Evolutionary conservation across 352 stramenopile species (phyloP).

Genomic region (Phytophthora melonis): DNA sequence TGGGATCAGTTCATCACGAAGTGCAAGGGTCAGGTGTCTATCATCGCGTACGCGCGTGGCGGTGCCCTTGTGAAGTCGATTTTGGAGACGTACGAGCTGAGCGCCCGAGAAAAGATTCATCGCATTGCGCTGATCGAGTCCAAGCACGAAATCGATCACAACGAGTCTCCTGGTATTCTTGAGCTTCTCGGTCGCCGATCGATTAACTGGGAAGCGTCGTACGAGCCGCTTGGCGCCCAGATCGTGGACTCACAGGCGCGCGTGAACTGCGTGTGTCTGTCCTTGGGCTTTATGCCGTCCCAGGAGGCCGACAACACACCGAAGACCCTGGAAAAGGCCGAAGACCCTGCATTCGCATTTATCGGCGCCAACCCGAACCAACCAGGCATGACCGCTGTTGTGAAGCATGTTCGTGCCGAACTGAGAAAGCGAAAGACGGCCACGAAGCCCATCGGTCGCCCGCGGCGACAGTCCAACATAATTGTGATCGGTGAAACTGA

Average conservation of each 20-base stretch:
- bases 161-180: slow-evolving; percentile 77
- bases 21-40: slow-evolving; percentile 86
- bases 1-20: slow-evolving; percentile 87
- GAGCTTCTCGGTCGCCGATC: slow-evolving; percentile 86
- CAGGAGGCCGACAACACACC: slow-evolving; percentile 74
- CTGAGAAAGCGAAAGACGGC: slow-evolving; percentile 60
- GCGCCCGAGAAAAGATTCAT: slow-evolving; percentile 81
- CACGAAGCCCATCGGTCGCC: slow-evolving; percentile 37
- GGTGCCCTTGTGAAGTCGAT: slow-evolving; percentile 87
- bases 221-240: slow-evolving; percentile 82
- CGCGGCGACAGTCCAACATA: slow-evolving; percentile 85
- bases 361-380: slow-evolving; percentile 78
- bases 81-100: slow-evolving; percentile 80
- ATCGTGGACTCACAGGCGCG: slow-evolving; percentile 89
- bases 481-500: slow-evolving; percentile 89
- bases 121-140: slow-evolving; percentile 88
- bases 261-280: slow-evolving; percentile 89
- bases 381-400: slow-evolving; percentile 88
- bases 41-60: slow-evolving; percentile 85
- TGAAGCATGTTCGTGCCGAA: slow-evolving; percentile 79
- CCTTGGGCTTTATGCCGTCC: slow-evolving; percentile 80
- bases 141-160: slow-evolving; percentile 89
- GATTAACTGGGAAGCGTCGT: slow-evolving; percentile 91
- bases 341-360: slow-evolving; percentile 87
- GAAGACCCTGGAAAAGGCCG: slow-evolving; percentile 79